Base-by-base conservation (phyloP, 2,329 filamentous ascomycete genomes). In the Bipolaris victoriae region DNA sequence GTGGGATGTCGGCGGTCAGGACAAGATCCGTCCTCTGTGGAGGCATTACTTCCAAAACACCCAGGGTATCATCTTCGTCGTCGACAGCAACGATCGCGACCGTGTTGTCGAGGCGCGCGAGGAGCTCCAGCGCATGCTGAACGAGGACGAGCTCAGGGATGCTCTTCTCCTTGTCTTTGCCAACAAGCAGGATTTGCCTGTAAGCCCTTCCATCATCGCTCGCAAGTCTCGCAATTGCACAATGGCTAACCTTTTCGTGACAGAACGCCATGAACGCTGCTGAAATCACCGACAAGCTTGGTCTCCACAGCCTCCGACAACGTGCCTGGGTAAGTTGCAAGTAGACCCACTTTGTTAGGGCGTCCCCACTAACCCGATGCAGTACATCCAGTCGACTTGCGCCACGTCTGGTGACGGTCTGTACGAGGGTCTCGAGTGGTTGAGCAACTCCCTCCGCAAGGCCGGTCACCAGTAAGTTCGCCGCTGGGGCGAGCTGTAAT, bases 201-300 rank as follows among this genome's bases (percentile, higher is more conserved):
- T 91, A 75, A 88, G 91, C 43, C 43, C 51, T 16, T 16, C 29
- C 10, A 31, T 31, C 31, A 57, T 15, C 31, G 52, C 47, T 52
- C 24, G 26, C 24, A 13, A 31, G 24, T 26, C 37, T 41, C 26
- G n/a, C 36, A 26, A 18, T 6, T 48, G 26, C 29, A 33, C 33
- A 45, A 45, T 29, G 37, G 56, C 66, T 72, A 51, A 71, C 62
- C 46, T 26, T 51, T 45, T 35, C 26, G 20, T 41, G 35, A 18
- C 75, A 97, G 93, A 98, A 98, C 79, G 95, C 95, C 82, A 98
- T 98, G 95, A 97, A 96, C 83, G 94, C 95, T 76, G 94, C 95
- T 77, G 95, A 99, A 85, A 98, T 99, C 81, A 99, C 95, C 81
- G 94, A 99, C 85, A 97, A 98, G 89, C 92, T 99, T 81, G 95